These are phyloP conservation scores for Globisporangium orthogonon DNA, from an alignment of 352 stramenopile genomes.

Conservation along the genomic window DNA sequence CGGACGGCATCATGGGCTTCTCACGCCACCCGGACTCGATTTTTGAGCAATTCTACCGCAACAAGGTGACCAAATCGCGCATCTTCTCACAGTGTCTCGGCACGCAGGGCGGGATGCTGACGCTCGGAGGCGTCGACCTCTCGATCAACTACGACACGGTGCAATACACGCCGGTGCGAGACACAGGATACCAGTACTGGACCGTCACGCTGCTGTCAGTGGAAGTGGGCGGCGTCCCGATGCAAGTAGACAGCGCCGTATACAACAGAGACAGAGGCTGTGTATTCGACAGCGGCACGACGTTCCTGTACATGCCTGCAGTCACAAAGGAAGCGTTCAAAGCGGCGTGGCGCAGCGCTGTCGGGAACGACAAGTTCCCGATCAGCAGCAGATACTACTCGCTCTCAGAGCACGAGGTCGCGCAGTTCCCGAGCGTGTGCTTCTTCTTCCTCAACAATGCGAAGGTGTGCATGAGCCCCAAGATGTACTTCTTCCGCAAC, in stretches of 20 bases:
- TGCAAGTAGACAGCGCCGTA: conserved; percentile 31
- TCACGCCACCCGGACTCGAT: conserved; percentile 86
- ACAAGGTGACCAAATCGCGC: conserved; percentile 72
- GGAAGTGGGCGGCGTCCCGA: conserved; percentile 22
- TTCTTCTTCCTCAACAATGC: conserved; percentile 65
- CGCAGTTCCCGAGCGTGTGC: conserved; percentile 44
- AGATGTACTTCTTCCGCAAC: conserved; percentile 44
- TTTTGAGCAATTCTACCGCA: conserved; percentile 87
- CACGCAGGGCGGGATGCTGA: conserved; percentile 85
- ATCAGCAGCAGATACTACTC: conserved; percentile 41
- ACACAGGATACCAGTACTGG: conserved; percentile 77
- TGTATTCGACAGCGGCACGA: conserved; percentile 77
- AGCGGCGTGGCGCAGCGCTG: conserved; percentile 36
- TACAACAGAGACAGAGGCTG: conserved; percentile 64
- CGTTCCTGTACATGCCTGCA: conserved; percentile 66
- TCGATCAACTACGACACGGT: conserved; percentile 67
- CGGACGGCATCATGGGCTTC: conserved; percentile 97
- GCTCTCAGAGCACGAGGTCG: conserved; percentile 22
- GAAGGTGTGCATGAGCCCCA: conserved; percentile 41
- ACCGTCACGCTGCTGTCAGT: conserved; percentile 56
- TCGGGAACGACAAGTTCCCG: conserved; percentile 31
- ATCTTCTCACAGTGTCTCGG: conserved; percentile 94
- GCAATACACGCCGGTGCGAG: conserved; percentile 79
- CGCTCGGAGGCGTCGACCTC: conserved; percentile 86
- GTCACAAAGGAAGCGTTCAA: conserved; percentile 30